These are phyloP conservation scores for Cylindrodendrum hubeiense DNA, from an alignment of 2,329 filamentous ascomycete species.

Conservation along the genomic window DNA sequence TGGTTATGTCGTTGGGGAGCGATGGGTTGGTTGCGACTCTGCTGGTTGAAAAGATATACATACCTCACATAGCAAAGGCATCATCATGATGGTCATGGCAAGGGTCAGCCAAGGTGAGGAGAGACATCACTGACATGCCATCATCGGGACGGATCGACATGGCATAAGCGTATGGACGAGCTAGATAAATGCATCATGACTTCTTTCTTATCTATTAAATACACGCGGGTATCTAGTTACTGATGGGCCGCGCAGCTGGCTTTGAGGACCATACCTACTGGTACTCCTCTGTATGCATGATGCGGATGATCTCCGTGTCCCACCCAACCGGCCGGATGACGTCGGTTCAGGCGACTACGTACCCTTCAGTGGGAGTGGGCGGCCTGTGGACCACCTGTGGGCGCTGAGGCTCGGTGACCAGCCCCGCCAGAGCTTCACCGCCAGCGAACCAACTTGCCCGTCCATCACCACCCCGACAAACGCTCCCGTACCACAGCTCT, in stretches of 20 bases:
- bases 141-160: background rate
- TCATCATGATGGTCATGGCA: constrained; percentile 4
- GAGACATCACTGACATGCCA: background rate
- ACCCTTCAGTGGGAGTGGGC: constrained; percentile 11
- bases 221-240: background rate
- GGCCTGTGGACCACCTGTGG: background rate
- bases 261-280: background rate
- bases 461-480: constrained; percentile 15
- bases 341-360: constrained; percentile 23
- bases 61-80: background rate
- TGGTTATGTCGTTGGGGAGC: background rate
- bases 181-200: background rate
- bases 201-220: background rate
- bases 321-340: constrained; percentile 17
- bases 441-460: constrained; percentile 22
- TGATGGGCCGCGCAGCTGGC: background rate
- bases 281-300: background rate
- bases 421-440: constrained; percentile 32
- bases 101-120: background rate
- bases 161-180: background rate
- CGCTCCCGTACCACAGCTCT: constrained; percentile 27
- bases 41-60: background rate
- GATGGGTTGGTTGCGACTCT: background rate
- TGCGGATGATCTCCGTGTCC: background rate
- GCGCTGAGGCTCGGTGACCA: constrained; percentile 16